phyloP scores from a whole-genome alignment of 2,329 filamentous ascomycete genomes.

The Ambrosiella xylebori region DNA sequence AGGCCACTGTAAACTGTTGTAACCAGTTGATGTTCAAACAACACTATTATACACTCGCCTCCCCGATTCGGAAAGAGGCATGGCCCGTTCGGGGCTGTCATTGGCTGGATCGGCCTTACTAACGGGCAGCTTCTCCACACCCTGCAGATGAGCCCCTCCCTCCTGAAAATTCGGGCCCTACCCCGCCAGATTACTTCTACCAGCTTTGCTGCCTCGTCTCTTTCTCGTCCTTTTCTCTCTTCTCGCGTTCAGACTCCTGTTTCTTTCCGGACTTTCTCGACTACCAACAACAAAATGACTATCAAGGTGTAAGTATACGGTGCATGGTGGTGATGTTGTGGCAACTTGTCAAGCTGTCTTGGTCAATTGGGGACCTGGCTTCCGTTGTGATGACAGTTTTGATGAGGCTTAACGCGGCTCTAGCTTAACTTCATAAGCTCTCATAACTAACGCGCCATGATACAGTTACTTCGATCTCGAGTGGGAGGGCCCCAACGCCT shows the following conservation, averaged over 20 bases:
- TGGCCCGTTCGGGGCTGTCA: constrained; percentile 14
- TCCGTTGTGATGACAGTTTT: neutral
- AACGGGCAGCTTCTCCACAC: constrained; percentile 24
- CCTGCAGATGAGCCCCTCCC: constrained; percentile 28
- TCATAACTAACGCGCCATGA: constrained; percentile 2
- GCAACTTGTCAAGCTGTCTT: neutral
- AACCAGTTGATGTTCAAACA: neutral
- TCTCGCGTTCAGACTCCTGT: constrained; percentile 20
- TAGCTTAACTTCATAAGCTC: too few species aligned
- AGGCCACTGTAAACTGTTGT: neutral
- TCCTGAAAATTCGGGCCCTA: constrained; percentile 23
- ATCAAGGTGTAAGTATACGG: constrained; percentile 44
- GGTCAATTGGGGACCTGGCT: neutral
- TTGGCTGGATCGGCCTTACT: constrained; percentile 19
- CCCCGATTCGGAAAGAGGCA: constrained; percentile 8
- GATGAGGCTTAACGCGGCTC: neutral
- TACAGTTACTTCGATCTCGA: constrained; percentile 52
- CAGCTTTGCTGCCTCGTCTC: constrained; percentile 21
- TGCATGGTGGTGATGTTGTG: neutral
- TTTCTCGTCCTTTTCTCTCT: constrained; percentile 25
- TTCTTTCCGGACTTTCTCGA: constrained; percentile 32
- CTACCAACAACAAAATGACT: constrained; percentile 51
- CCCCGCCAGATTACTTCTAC: constrained; percentile 24
- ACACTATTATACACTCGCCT: neutral
- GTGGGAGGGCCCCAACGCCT: constrained; percentile 44